A percentile compares a stretch with the other conserved stretches of the same genome.
Conservation (phyloP, 2,329 filamentous ascomycete genomes). For the Lachnellula willkommii region DNA sequence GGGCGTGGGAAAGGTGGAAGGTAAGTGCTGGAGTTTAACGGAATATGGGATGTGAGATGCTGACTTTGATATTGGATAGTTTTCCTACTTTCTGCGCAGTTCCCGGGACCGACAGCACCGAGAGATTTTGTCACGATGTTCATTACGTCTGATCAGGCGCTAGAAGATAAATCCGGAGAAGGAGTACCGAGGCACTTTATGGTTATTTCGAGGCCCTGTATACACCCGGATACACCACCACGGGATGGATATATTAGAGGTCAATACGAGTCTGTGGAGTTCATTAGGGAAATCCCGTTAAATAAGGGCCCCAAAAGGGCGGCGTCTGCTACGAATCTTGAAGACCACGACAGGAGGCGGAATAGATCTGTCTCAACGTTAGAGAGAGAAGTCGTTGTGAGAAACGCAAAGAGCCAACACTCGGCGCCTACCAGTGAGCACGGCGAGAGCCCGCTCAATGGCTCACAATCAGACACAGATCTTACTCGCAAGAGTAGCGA, state of each 20-base stretch:
- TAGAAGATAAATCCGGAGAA: constrained; percentile 21
- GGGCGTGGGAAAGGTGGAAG: constrained; percentile 58
- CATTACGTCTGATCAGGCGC: constrained; percentile 51
- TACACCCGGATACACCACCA: constrained; percentile 66
- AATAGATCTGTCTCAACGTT: constrained; percentile 30
- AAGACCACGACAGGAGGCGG: constrained; percentile 23
- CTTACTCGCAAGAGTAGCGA: constrained; percentile 9
- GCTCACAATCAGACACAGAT: constrained; percentile 14
- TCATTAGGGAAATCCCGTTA: constrained; percentile 76
- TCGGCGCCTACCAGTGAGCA: constrained; percentile 9
- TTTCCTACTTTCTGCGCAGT: constrained; percentile 81
- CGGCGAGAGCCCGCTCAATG: constrained; percentile 6
- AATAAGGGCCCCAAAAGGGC: constrained; percentile 38
- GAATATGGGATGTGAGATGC: not conserved
- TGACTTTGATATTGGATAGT: constrained; percentile 43
- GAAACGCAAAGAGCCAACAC: constrained; percentile 35
- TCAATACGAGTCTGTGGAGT: constrained; percentile 84
- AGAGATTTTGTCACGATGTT: constrained; percentile 82
- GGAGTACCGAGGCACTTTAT: constrained; percentile 65
- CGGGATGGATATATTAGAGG: constrained; percentile 73
- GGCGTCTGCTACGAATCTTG: constrained; percentile 42
- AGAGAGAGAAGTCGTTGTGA: constrained; percentile 39
- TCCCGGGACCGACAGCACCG: constrained; percentile 81
- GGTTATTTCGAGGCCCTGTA: constrained; percentile 79
- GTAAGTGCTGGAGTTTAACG: constrained; percentile 34